Evolutionary conservation across 306 rosid genomes (phyloP).

Genomic region (Rosa rugosa): DNA sequence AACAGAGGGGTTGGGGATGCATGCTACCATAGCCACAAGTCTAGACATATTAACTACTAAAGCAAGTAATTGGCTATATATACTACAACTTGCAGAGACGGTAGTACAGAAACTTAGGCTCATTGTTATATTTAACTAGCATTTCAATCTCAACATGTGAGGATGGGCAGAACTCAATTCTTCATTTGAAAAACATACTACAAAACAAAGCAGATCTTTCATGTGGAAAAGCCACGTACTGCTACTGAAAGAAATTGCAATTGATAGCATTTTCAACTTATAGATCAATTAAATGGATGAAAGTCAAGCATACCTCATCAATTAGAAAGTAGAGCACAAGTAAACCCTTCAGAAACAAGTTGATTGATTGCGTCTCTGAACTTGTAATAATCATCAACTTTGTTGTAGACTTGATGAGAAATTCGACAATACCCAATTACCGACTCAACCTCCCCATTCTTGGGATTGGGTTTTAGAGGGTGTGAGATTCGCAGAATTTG

Average conservation of each 20-base stretch:
- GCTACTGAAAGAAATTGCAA: too few relatives aligned
- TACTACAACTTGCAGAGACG: neutral
- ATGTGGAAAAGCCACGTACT: too few relatives aligned
- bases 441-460: slow-evolving; percentile 48
- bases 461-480: slow-evolving; percentile 9
- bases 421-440: slow-evolving; percentile 84
- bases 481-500: too few relatives aligned
- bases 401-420: slow-evolving; percentile 91
- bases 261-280: too few relatives aligned
- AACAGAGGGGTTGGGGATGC: too few relatives aligned
- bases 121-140: neutral
- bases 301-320: too few relatives aligned
- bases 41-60: neutral
- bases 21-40: neutral
- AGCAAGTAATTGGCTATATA: neutral
- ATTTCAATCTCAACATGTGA: neutral
- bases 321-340: too few relatives aligned
- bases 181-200: neutral
- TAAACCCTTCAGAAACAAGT: too few relatives aligned
- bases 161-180: neutral
- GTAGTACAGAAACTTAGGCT: neutral
- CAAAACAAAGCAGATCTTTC: too few relatives aligned
- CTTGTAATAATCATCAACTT: slow-evolving; percentile 65
- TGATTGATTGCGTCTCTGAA: slow-evolving; percentile 67
- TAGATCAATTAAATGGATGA: too few relatives aligned